Conservation (phyloP, 345 rosid genomes). For the Eucalyptus cloeziana region DNA sequence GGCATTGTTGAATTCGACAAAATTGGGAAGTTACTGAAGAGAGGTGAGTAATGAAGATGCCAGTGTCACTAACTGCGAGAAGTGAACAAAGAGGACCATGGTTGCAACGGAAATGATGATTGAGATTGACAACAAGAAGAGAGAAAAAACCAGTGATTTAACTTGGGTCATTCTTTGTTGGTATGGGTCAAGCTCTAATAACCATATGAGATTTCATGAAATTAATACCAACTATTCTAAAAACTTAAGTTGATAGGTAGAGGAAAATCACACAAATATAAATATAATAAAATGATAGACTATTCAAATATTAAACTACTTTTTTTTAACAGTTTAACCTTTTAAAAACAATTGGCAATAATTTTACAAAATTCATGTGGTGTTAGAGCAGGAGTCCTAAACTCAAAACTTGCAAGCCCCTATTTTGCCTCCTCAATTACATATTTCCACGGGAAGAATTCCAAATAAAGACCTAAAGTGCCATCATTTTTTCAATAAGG, state of each 20-base stretch:
- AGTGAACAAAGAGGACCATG: background rate
- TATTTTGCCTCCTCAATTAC: background rate
- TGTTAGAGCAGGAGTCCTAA: background rate
- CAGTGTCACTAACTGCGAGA: background rate
- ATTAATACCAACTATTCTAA: background rate
- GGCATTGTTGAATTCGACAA: background rate
- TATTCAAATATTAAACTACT: background rate
- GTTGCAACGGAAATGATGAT: too few relatives aligned
- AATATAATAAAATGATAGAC: background rate
- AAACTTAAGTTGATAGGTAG: background rate
- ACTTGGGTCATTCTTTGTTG: background rate
- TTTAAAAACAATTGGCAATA: background rate
- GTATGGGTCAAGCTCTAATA: background rate
- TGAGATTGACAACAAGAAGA: background rate
- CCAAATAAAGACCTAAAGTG: background rate
- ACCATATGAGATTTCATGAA: background rate
- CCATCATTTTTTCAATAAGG: too few relatives aligned
- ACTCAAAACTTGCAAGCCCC: background rate
- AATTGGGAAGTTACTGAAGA: background rate
- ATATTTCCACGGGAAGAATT: background rate
- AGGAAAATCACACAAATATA: background rate
- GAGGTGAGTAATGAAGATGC: background rate
- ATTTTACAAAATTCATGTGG: background rate
- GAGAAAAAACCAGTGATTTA: background rate
- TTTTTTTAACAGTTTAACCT: rapidly evolving